Evolutionary conservation across 176 grass and related monocot genomes (phyloP).

Genomic region (Aegilops sharonensis): DNA sequence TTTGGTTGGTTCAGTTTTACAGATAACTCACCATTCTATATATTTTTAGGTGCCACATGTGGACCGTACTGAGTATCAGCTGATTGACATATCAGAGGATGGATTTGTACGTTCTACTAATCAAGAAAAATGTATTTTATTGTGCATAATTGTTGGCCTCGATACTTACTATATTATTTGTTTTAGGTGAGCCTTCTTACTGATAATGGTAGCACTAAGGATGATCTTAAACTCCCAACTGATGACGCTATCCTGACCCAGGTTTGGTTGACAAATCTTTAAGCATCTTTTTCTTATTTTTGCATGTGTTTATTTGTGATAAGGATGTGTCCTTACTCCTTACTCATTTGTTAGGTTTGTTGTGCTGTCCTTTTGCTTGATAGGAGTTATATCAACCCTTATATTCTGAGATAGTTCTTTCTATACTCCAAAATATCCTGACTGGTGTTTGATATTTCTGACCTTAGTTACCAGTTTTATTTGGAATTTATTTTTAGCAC

Average conservation of each 20-base stretch:
- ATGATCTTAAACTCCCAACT: slow-evolving; percentile 93
- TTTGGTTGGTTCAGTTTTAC: not conserved
- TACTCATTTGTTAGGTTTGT: slow-evolving; percentile 10
- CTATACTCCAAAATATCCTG: not conserved
- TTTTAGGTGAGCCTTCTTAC: slow-evolving; percentile 87
- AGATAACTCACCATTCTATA: not conserved
- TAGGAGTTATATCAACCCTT: not conserved
- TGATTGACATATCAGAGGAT: slow-evolving; percentile 99
- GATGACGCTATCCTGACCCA: slow-evolving; percentile 62
- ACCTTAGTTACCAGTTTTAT: not conserved
- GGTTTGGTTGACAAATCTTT: slow-evolving; percentile 42
- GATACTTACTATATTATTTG: slow-evolving; percentile 10
- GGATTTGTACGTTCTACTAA: slow-evolving; percentile 69
- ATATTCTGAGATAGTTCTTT: not conserved
- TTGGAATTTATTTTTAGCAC: not conserved
- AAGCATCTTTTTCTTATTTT: slow-evolving; percentile 14
- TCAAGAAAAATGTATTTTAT: not conserved
- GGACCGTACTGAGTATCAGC: slow-evolving; percentile 85
- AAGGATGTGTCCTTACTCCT: not conserved
- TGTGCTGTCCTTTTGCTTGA: not conserved
- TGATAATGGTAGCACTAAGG: slow-evolving; percentile 76
- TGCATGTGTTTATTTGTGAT: not conserved
- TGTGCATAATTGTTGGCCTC: not conserved
- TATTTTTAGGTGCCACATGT: slow-evolving; percentile 76
- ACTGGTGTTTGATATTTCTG: not conserved